These are phyloP conservation scores for Cadophora luteo-olivacea DNA, from an alignment of 2,329 filamentous ascomycete genomes.

Conservation along the genomic window DNA sequence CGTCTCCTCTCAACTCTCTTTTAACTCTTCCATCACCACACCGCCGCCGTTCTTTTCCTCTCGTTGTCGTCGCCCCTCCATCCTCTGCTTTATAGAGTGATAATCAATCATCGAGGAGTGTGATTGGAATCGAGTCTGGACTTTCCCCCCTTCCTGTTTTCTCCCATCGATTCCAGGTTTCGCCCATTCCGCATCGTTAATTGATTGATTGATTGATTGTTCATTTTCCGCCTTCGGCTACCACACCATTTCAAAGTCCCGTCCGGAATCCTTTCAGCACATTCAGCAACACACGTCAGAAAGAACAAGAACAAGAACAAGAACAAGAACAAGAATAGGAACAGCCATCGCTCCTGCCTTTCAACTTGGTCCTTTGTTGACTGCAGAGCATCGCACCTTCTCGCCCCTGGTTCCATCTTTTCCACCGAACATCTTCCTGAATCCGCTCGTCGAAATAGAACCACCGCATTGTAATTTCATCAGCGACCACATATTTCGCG, in stretches of 20 bases:
- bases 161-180: neutral
- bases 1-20: neutral
- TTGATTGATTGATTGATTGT: constrained; percentile 7
- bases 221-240: constrained; percentile 15
- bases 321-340: neutral
- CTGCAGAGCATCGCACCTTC: constrained; percentile 40
- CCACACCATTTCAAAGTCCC: constrained; percentile 22
- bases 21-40: constrained; percentile 5
- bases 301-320: neutral
- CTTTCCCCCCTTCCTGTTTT: neutral
- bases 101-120: constrained; percentile 3
- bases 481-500: constrained; percentile 35
- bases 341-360: constrained; percentile 29
- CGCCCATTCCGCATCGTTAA: constrained; percentile 5
- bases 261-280: constrained; percentile 9
- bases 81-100: constrained; percentile 8
- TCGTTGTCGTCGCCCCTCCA: constrained; percentile 16
- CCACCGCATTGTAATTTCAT: constrained; percentile 36
- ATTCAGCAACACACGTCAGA: neutral
- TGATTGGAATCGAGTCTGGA: constrained; percentile 6
- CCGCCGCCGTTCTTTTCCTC: constrained; percentile 14
- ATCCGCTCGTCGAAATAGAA: constrained; percentile 23
- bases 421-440: constrained; percentile 18
- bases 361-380: constrained; percentile 39
- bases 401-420: constrained; percentile 13